A percentile compares a stretch with the other conserved stretches of the same genome.
These are phyloP conservation scores for Phytophthora pseudosyringae DNA, from an alignment of 352 stramenopile species.

Conservation along the genomic window DNA sequence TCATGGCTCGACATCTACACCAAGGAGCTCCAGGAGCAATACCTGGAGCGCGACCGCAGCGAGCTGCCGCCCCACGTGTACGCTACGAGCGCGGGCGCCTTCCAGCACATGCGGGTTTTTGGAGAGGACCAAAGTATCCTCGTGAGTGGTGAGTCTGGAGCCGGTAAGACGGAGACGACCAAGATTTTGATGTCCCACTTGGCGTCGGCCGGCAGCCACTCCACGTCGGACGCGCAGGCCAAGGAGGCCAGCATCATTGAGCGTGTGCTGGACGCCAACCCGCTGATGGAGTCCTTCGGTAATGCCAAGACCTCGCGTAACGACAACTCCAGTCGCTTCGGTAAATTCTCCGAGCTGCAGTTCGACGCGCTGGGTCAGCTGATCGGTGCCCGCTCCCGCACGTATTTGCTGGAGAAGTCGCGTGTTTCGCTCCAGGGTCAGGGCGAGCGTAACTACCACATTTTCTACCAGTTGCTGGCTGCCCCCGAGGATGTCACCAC, in stretches of 20 bases:
- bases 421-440: conserved; percentile 91
- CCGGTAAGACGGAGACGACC: conserved; percentile 95
- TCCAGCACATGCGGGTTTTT: conserved; percentile 86
- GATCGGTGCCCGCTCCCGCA: conserved; percentile 82
- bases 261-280: conserved; percentile 82
- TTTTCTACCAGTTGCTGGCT: conserved; percentile 97
- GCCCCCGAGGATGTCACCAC: conserved; percentile 55
- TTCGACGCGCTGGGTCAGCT: conserved; percentile 90
- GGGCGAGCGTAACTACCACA: conserved; percentile 98
- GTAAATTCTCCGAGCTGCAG: conserved; percentile 96
- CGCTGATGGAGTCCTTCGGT: conserved; percentile 94
- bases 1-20: conserved; percentile 92
- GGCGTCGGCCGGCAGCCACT: conserved; percentile 60
- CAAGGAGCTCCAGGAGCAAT: conserved; percentile 78
- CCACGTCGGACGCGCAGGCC: conserved; percentile 26
- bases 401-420: conserved; percentile 90
- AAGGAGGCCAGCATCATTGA: conserved; percentile 84
- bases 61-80: conserved; percentile 87
- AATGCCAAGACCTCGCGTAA: conserved; percentile 97
- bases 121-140: conserved; percentile 86
- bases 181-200: conserved; percentile 98
- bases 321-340: conserved; percentile 96
- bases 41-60: conserved; percentile 71
- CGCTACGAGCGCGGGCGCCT: conserved; percentile 75
- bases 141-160: conserved; percentile 89